A percentile compares a stretch with the other conserved stretches of the same genome.
Evolutionary conservation across 2,329 filamentous ascomycete genomes (phyloP).

Genomic region (Paraphoma sp.): DNA sequence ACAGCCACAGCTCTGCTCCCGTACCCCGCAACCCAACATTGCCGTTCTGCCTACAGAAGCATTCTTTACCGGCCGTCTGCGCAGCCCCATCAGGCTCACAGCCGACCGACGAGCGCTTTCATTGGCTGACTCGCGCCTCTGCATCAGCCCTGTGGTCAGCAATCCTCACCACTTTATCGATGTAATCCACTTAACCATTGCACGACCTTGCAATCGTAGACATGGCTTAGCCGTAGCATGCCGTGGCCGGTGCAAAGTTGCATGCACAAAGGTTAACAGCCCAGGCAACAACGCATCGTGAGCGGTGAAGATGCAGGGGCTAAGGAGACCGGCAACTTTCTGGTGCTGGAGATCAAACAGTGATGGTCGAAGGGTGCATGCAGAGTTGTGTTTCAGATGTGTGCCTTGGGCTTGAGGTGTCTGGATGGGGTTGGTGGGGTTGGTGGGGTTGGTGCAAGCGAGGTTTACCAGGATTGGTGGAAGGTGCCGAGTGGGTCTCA

Average conservation of each 20-base stretch:
- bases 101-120: not conserved
- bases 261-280: not conserved
- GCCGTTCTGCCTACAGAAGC: slow-evolving; percentile 13
- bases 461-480: slow-evolving; percentile 4
- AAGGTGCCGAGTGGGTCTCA: not conserved
- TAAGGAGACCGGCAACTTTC: slow-evolving; percentile 1
- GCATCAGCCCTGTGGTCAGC: slow-evolving; percentile 4
- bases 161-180: not conserved
- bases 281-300: not conserved
- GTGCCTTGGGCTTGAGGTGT: slow-evolving; percentile 7
- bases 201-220: not conserved
- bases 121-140: not conserved
- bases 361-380: slow-evolving; percentile 1
- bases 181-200: not conserved
- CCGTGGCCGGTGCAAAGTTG: not conserved
- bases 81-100: slow-evolving; percentile 14
- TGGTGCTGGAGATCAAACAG: slow-evolving; percentile 17
- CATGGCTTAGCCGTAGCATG: not conserved
- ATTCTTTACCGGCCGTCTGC: slow-evolving; percentile 10
- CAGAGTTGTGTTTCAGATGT: slow-evolving; percentile 10
- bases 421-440: slow-evolving; percentile 11
- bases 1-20: not conserved
- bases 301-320: not conserved
- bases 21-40: not conserved
- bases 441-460: slow-evolving; percentile 1